These are phyloP conservation scores for Laburnicola sp. DNA, from an alignment of 2,329 filamentous ascomycete species.

Conservation along the genomic window DNA sequence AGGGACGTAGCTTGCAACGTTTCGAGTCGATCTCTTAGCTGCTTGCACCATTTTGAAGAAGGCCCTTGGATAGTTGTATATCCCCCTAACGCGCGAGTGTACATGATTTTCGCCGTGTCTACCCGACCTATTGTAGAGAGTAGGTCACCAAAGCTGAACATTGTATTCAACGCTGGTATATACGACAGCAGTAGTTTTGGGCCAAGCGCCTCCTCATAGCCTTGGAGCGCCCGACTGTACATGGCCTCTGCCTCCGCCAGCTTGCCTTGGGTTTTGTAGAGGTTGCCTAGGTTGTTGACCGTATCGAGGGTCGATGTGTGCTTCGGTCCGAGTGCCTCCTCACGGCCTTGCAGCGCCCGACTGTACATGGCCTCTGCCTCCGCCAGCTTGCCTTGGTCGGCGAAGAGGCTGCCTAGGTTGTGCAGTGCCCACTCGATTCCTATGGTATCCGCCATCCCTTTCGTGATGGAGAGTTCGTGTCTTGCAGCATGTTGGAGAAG, in stretches of 20 bases:
- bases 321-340: conserved; percentile 16
- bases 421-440: conserved; percentile 21
- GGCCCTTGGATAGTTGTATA: conserved; percentile 17
- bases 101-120: conserved; percentile 30
- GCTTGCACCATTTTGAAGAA: conserved; percentile 13
- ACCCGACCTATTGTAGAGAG: conserved; percentile 20
- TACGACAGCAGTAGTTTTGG: neutral
- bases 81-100: conserved; percentile 21
- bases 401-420: conserved; percentile 19
- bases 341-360: conserved; percentile 19
- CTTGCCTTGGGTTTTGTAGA: conserved; percentile 22
- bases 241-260: conserved; percentile 14
- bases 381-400: conserved; percentile 3
- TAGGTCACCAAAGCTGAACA: neutral
- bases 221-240: conserved; percentile 20
- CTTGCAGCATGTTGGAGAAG: conserved; percentile 20
- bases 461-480: conserved; percentile 8
- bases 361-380: conserved; percentile 20
- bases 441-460: conserved; percentile 12
- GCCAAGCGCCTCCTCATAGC: conserved; percentile 19
- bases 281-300: conserved; percentile 23
- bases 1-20: conserved; percentile 13
- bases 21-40: conserved; percentile 14
- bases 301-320: conserved; percentile 20
- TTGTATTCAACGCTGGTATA: neutral